Base-by-base conservation (phyloP, 441 rosid genomes). In the Theobroma grandiflorum region DNA sequence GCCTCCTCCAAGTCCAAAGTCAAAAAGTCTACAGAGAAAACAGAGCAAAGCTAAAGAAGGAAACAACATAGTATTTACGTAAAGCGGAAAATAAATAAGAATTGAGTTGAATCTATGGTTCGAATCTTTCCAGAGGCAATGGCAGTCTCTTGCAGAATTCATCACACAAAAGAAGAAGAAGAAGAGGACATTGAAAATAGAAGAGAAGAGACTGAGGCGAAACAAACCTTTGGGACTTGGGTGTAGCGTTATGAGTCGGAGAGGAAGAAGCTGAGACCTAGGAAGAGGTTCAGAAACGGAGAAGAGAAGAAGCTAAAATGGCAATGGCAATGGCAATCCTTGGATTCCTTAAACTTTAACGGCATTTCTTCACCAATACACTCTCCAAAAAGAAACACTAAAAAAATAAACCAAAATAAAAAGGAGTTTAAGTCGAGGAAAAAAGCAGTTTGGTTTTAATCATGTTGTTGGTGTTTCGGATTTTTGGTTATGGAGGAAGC, bases 291-390 rank as follows among this genome's bases (percentile, higher is more conserved):
- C 4, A 22, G 33, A 67, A 18, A 15, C 20, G 31, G 5, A 5
- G 55, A 68, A 26, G 26, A 31, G 58, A 43, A 70, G 59, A 49
- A 70, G 74, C 57, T 47, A 49, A 70, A 47, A 49, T 47, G 53
- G 53, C 22, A 2, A 3, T 2, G 75, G 35, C 8, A 73, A 7
- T 53, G 67, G 67, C 8, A 26, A 62, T 37, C 22, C 42, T 55
- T 66, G 55, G 43, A 10, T 57, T 50, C 38, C 62, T 47, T 45
- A 6, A 45, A 8, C 49, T 58, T 63, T 40, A 66, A 79, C 75
- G 81, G 78, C 82, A 83, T 85, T 77, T 72, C 88, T 84, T 87
- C 79, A 84, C 15, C n/a, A 59, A 80, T 72, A 87, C 83, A 81
- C 72, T 43, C 18, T 37, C 4, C 82, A 35, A 38, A 59, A 12